Base-by-base conservation (phyloP, 75 land plant species). In the Selaginella tamariscina region DNA sequence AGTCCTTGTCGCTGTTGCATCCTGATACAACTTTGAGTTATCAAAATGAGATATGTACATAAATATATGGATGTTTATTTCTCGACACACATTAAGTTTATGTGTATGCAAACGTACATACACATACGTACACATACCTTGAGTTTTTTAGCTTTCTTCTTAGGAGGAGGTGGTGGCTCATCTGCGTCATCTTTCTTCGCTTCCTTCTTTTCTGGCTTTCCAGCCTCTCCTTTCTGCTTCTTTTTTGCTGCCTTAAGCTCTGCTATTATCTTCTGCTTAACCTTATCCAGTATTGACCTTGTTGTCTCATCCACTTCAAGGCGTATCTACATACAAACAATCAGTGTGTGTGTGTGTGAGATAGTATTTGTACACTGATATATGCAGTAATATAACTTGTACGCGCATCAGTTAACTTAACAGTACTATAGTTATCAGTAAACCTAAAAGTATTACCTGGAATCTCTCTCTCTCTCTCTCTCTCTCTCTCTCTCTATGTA, bases 221-320 rank as follows among this genome's bases (percentile, higher is more conserved):
- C 56, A 20, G 0, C 32, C 54, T 69, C 56, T 74, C 71, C 68
- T 74, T 2, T 30, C 31, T 69, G 72, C 72, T 39, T 74, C 71
- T 32, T 74, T 74, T 30, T 27, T 33, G 72, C 72, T 5, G 49
- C 49, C 29, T 74, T 74, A 24, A 30, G 33, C 31, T 77, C 79
- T 0, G 63, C 33, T 30, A 33, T 23, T 29, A 77, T 55, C 56
- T 73, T 77, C 62, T 73, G 71, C 67, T 77, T 77, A 1, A 77
- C 22, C 33, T 77, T 75, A n/a, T 66, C 30, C 29, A 77, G 67
- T 26, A 77, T 63, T 18, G 66, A 67, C 54, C 71, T 31, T 44
- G 79, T 73, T 31, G 32, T 69, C 13, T 68, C 56, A 68, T 77
- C 79, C 18, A 69, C 71, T 63, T 72, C 71, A 18, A 77, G 28